These are phyloP conservation scores for Cenchrus purpureus DNA, from an alignment of 176 grass and related monocot genomes.

Conservation along the genomic window DNA sequence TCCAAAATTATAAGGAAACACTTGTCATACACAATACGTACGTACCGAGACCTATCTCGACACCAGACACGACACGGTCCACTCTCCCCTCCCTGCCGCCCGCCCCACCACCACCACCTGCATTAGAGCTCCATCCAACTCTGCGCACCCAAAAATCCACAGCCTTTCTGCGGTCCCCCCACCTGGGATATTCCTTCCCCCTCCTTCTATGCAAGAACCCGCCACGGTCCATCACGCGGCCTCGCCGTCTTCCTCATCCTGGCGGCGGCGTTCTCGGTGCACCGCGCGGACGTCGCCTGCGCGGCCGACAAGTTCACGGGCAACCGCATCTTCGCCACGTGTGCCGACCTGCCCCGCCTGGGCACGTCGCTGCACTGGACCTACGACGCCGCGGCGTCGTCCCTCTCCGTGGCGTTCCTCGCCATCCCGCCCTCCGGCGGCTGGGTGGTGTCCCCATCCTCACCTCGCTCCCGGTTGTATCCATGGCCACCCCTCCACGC, in stretches of 20 bases:
- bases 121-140: neutral
- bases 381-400: slow-evolving; percentile 46
- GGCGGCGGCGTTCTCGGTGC: neutral
- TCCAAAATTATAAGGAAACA: too few relatives aligned
- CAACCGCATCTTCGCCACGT: slow-evolving; percentile 56
- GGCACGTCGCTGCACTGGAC: slow-evolving; percentile 73
- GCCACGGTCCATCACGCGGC: neutral
- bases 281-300: slow-evolving; percentile 17
- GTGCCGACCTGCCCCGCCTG: slow-evolving; percentile 58
- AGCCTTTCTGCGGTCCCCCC: neutral
- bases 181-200: neutral
- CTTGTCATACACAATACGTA: too few relatives aligned
- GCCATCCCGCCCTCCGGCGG: slow-evolving; percentile 46
- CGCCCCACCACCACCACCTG: too few relatives aligned
- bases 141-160: neutral
- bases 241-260: neutral
- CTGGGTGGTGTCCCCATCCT: slow-evolving; percentile 50
- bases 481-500: too few relatives aligned
- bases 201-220: neutral
- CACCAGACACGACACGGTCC: too few relatives aligned
- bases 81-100: too few relatives aligned
- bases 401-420: slow-evolving; percentile 63
- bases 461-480: too few relatives aligned
- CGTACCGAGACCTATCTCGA: too few relatives aligned
- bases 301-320: slow-evolving; percentile 42